Conservation (phyloP, 495 filamentous ascomycete genomes). For the Penicillium salamii region DNA sequence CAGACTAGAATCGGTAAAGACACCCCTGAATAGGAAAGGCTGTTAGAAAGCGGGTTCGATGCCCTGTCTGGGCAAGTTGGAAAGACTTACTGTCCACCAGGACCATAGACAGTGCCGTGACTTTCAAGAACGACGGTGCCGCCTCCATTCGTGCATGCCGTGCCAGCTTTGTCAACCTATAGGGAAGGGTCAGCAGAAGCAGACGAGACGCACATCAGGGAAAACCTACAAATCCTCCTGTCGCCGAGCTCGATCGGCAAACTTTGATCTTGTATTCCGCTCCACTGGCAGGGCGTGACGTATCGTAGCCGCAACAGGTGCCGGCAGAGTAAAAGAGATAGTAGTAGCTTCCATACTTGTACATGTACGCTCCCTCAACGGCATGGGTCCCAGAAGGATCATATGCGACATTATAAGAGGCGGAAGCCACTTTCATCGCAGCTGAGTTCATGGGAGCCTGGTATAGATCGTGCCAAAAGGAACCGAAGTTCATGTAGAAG, state of each 20-base stretch:
- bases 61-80: not conserved
- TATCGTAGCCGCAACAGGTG: conserved; percentile 61
- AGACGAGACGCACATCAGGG: not conserved
- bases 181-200: not conserved
- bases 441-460: conserved; percentile 57
- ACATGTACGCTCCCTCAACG: conserved; percentile 60
- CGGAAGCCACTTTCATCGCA: conserved; percentile 35
- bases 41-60: conserved; percentile 6
- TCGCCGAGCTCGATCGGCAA: conserved; percentile 57
- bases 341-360: conserved; percentile 56
- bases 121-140: conserved; percentile 63
- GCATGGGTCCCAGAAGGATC: conserved; percentile 51
- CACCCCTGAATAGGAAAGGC: conserved; percentile 27
- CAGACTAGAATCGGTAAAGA: conserved; percentile 44
- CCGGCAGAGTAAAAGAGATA: conserved; percentile 71
- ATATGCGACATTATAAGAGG: conserved; percentile 52
- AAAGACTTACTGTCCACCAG: conserved; percentile 61
- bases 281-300: conserved; percentile 49
- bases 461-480: conserved; percentile 69
- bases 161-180: conserved; percentile 55
- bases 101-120: conserved; percentile 66
- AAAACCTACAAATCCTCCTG: conserved; percentile 50
- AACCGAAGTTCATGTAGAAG: conserved; percentile 64
- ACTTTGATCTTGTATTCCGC: conserved; percentile 71
- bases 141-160: conserved; percentile 55